Evolutionary conservation across 257 asterid genomes (phyloP), one percentile per base, ranked within the genome.

Genomic region (Capsicum rhomboideum): DNA sequence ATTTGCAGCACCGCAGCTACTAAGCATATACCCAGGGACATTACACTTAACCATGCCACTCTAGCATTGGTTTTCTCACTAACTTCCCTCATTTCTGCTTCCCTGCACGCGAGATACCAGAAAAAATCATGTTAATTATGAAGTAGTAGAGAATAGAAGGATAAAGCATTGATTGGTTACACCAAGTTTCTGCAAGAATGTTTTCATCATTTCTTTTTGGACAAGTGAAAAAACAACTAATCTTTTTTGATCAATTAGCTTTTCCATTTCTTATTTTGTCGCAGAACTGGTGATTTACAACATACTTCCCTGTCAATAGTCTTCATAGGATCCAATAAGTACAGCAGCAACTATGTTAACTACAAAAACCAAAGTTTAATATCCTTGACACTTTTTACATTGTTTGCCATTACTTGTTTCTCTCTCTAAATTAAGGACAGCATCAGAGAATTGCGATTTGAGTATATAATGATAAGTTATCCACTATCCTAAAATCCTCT

Each of bases 41-140:
- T 71, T 31, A 92, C 8, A 84, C 98, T 90, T 40, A 75, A 91
- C 94, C 90, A 87, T 11, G 95, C 97, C 55, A 93, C 96, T 89
- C 95, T 90, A 26, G 87, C 89, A 67, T 95, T 95, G 8, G 98
- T 91, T 12, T 6, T 78, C 87, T 92, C 97, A 42, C 92, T 92
- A 71, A 90, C 93, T 82, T 54, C 91, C 83, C 98, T 92, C 97
- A 93, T 92, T 56, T 87, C 91, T 50, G 87, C 83, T 87, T 95
- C 98, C 92, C 95, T 92, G 92, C 89, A 87, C 75, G 26, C 20
- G n/a, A 55, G 53, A 80, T 37, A 82, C 79, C 46, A 64, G 40
- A 46, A 74, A 23, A 46, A 13, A 74, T 13, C 59, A 46, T 23
- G 58, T 46, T 46, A 46, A 49, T 12, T 72, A 10, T 46, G 59